phyloP scores from a whole-genome alignment of 164 flowering plant species.

The Saururus chinensis region DNA sequence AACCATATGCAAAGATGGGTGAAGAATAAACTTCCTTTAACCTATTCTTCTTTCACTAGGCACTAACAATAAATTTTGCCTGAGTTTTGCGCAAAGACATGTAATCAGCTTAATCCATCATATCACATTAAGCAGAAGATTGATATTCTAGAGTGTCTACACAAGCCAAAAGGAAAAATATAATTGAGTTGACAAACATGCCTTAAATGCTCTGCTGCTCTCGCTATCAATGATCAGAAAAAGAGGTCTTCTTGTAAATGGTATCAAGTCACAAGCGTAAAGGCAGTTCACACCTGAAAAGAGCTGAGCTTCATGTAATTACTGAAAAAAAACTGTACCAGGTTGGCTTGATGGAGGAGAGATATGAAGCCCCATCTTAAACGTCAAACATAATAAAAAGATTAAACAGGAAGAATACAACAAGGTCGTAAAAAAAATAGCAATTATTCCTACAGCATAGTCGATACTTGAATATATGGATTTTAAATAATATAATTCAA shows the following conservation, averaged over 20 bases:
- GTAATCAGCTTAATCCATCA: not conserved
- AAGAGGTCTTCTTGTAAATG: constrained; percentile 92
- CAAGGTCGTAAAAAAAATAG: too few relatives aligned
- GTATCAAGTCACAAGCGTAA: constrained; percentile 76
- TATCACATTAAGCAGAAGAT: not conserved
- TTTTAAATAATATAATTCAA: too few relatives aligned
- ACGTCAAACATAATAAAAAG: not conserved
- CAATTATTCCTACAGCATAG: too few relatives aligned
- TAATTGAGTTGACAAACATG: constrained; percentile 24
- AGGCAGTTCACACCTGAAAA: constrained; percentile 66
- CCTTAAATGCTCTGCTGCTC: constrained; percentile 80
- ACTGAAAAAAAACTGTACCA: not conserved
- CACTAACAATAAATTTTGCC: too few relatives aligned
- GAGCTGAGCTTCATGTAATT: constrained; percentile 1
- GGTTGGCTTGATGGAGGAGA: not conserved
- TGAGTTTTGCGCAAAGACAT: too few relatives aligned
- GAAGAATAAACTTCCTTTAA: too few relatives aligned
- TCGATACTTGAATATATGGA: too few relatives aligned
- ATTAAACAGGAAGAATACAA: not conserved
- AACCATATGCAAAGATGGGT: too few relatives aligned
- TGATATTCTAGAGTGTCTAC: not conserved
- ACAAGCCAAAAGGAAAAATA: not conserved
- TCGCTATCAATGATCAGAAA: constrained; percentile 81
- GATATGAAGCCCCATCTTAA: not conserved
- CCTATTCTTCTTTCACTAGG: too few relatives aligned